phyloP scores from a whole-genome alignment of 106 monocot genomes.

The Chionographis japonica region DNA sequence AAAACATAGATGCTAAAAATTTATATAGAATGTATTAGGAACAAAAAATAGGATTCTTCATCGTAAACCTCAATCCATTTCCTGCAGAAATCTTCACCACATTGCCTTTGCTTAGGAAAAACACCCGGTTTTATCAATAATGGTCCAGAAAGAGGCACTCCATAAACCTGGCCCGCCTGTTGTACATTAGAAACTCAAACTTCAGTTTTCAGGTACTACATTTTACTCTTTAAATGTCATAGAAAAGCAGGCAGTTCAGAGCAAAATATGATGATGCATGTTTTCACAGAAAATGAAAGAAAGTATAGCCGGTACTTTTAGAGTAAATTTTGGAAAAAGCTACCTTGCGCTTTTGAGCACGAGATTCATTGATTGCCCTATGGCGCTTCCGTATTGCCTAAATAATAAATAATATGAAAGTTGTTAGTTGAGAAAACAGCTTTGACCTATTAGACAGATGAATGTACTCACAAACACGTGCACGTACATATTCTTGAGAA shows the following conservation, averaged over 20 bases:
- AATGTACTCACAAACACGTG: too few species aligned
- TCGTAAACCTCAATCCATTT: conserved; percentile 90
- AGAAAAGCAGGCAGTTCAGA: too few species aligned
- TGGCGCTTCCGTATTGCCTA: conserved; percentile 78
- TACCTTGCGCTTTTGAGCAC: conserved; percentile 92
- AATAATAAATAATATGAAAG: neutral
- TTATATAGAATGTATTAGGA: too few species aligned
- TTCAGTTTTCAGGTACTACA: neutral
- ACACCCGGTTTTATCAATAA: conserved; percentile 67
- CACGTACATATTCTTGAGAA: too few species aligned
- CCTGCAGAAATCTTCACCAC: conserved; percentile 65
- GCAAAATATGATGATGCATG: too few species aligned
- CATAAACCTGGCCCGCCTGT: conserved; percentile 98
- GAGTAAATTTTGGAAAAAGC: neutral
- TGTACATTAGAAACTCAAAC: conserved; percentile 2
- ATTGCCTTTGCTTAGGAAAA: conserved; percentile 79
- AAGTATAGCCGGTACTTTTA: neutral
- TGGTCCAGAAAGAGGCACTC: conserved; percentile 83
- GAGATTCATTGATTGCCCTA: conserved; percentile 93
- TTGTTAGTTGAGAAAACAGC: too few species aligned
- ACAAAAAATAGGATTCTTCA: too few species aligned
- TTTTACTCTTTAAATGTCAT: neutral
- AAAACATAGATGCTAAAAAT: too few species aligned
- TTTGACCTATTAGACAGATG: too few species aligned
- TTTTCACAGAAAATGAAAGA: too few species aligned